Conservation (phyloP, 2,329 filamentous ascomycete genomes). For the Trichoderma breve region DNA sequence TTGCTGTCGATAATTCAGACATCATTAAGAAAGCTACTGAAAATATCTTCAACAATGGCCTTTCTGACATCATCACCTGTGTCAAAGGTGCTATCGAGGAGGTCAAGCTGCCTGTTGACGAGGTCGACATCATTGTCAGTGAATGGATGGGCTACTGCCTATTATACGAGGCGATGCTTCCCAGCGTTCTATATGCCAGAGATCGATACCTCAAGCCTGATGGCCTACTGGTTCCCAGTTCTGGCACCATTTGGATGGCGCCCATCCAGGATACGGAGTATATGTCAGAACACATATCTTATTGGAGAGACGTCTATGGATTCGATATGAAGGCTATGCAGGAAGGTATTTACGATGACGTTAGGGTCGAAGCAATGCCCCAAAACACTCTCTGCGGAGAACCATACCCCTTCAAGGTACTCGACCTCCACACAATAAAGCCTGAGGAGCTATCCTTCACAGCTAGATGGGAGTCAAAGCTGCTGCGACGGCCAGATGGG, state of each 20-base stretch:
- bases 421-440: slow-evolving; percentile 73
- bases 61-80: slow-evolving; percentile 72
- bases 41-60: slow-evolving; percentile 78
- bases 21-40: slow-evolving; percentile 85
- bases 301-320: slow-evolving; percentile 91
- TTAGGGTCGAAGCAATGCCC: slow-evolving; percentile 72
- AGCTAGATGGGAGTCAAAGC: slow-evolving; percentile 60
- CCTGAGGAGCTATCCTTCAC: slow-evolving; percentile 74
- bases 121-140: slow-evolving; percentile 92
- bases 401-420: slow-evolving; percentile 65
- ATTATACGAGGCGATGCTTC: slow-evolving; percentile 93
- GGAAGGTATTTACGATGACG: slow-evolving; percentile 75
- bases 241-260: slow-evolving; percentile 78
- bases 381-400: slow-evolving; percentile 57
- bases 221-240: slow-evolving; percentile 82
- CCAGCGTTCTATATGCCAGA: slow-evolving; percentile 83
- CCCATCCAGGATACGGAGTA: slow-evolving; percentile 77
- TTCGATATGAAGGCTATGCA: slow-evolving; percentile 95
- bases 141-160: slow-evolving; percentile 98
- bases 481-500: slow-evolving; percentile 61
- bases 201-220: slow-evolving; percentile 79
- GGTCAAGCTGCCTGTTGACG: slow-evolving; percentile 69
- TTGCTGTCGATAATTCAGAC: slow-evolving; percentile 88
- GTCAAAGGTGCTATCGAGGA: slow-evolving; percentile 87
- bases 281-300: slow-evolving; percentile 72